Percentiles rank a stretch among this genome's conserved stretches.
Conservation (phyloP, 169 alveolate species). For the Eimeria acervulina region DNA sequence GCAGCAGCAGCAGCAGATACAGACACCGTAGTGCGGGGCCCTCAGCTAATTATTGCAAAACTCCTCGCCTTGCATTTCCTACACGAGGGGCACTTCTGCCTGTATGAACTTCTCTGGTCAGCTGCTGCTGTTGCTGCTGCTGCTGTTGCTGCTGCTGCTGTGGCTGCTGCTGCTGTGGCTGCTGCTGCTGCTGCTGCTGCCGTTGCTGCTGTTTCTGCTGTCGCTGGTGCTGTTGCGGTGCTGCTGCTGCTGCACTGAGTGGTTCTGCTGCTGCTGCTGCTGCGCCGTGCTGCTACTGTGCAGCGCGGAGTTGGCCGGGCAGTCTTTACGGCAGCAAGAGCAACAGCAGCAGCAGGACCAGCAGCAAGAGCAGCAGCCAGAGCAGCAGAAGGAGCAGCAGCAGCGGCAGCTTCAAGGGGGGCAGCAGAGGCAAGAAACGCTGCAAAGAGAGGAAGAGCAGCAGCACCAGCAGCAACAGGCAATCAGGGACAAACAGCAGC, state of each 20-base stretch:
- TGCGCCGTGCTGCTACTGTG: constrained; percentile 20
- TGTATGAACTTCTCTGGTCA: constrained; percentile 8
- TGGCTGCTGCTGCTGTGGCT: constrained; percentile 44
- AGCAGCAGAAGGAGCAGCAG: no score
- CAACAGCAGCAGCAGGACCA: constrained; percentile 33
- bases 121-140: constrained; percentile 52
- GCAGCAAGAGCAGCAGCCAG: neutral
- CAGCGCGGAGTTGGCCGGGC: constrained; percentile 48
- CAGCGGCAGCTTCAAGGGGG: no score
- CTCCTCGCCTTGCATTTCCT: constrained; percentile 27
- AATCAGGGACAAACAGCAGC: neutral
- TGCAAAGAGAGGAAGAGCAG: neutral
- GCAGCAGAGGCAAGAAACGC: neutral
- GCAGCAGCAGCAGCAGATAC: neutral
- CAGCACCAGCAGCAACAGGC: constrained; percentile 1
- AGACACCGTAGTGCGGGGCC: neutral
- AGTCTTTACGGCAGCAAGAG: neutral
- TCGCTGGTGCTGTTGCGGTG: neutral
- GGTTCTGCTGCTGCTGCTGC: neutral
- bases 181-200: constrained; percentile 44
- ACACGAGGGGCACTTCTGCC: constrained; percentile 7
- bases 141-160: constrained; percentile 52
- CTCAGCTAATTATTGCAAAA: constrained; percentile 44
- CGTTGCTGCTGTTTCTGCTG: neutral
- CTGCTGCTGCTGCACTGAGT: neutral